These are phyloP conservation scores for Hevea brasiliensis DNA, from an alignment of 345 rosid species.

Conservation along the genomic window DNA sequence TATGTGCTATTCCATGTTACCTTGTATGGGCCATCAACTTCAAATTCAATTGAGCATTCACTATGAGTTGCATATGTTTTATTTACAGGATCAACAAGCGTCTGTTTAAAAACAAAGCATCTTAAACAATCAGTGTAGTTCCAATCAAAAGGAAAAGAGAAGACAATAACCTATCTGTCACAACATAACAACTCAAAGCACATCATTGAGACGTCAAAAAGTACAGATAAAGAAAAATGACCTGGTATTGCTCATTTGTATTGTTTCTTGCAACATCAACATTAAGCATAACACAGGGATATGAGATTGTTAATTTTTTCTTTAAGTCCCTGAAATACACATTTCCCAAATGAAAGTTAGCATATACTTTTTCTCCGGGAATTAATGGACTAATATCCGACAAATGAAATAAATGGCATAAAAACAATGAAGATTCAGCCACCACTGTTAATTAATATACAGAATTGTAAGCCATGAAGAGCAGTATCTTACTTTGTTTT, in stretches of 20 bases:
- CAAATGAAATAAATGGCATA: not conserved
- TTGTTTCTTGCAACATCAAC: conserved; percentile 91
- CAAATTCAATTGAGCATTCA: conserved; percentile 98
- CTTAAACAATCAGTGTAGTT: conserved; percentile 14
- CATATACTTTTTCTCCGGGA: not conserved
- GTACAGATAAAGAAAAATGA: conserved; percentile 19
- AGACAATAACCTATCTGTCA: not conserved
- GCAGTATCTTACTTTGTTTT: conserved; percentile 68
- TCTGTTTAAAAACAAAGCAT: conserved; percentile 46
- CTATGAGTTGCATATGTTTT: conserved; percentile 77
- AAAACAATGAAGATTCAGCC: not conserved
- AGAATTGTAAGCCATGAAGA: conserved; percentile 8
- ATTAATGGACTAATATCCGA: not conserved
- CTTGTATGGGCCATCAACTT: conserved; percentile 99
- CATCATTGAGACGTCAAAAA: conserved; percentile 3
- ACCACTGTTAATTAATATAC: not conserved
- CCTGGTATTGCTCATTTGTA: conserved; percentile 98
- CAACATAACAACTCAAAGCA: conserved; percentile 6
- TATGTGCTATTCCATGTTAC: conserved; percentile 35
- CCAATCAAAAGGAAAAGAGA: not conserved
- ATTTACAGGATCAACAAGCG: conserved; percentile 69
- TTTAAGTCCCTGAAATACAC: conserved; percentile 58
- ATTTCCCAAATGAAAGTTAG: conserved; percentile 25
- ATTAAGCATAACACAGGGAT: conserved; percentile 97
- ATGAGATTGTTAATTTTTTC: conserved; percentile 87